Base-by-base conservation (phyloP, 1,284 basidiomycete species). In the Albatrellus sp. region DNA sequence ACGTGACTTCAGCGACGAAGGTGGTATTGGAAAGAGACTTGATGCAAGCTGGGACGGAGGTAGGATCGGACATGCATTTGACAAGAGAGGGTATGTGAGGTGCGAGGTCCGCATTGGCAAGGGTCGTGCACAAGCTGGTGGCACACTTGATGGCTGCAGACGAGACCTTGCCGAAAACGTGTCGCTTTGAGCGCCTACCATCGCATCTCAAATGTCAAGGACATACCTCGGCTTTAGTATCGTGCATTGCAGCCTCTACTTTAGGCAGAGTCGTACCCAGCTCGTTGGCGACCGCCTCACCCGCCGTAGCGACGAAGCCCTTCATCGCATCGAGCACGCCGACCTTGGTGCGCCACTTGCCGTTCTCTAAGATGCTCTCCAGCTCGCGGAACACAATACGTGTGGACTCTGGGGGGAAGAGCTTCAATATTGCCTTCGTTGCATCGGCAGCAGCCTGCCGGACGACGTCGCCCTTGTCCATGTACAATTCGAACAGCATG, bases 1-100 rank as follows among this genome's bases (percentile, higher is more conserved):
- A 86, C 30, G 88, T 97, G 54, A 98, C 92, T 66, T 98, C 94
- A 45, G 92, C 90, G 48, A 98, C 96, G 56, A 97, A 98, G 12
- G 94, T 98, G 34, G 90, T 93, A 46, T 80, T 86, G 6, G 91
- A 93, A 8, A 98, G 73, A 40, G 90, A 80, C 70, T 98, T 98
- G 77, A 98, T 93, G 57, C 92, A 96, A 35, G 83, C 82, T 8
- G 92, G 80, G 14, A 98, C 93, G 37, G 80, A 69, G 51, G 80
- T 76, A 4, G 94, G 90, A 55, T 91, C 82, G 42, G 85, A 79
- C 94, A 98, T 98, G 64, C 90, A 90, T 62, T 89, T 90, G 50
- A 98, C 93, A 49, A 98, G 80, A 40, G 80, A 73, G 37, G 87
- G 80, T 48, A 96, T 88, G 65, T 98, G 94, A 33, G 90, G 87